These are phyloP conservation scores for Xerocomus nothofagi DNA, from an alignment of 1,284 basidiomycete species.

Conservation along the genomic window DNA sequence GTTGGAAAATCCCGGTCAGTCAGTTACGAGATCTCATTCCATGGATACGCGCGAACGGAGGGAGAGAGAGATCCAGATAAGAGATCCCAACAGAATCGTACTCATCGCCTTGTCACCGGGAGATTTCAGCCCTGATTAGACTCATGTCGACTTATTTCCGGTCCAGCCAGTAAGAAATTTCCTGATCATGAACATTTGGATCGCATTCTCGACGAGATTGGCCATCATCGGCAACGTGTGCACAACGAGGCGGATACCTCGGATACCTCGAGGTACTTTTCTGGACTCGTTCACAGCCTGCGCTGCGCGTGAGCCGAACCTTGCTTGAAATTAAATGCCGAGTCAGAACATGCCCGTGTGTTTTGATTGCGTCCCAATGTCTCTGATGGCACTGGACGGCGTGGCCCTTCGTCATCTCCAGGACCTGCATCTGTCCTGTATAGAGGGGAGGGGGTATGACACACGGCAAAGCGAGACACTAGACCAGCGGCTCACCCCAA, in stretches of 20 bases:
- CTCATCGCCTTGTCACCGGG: constrained; percentile 19
- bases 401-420: constrained; percentile 8
- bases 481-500: constrained; percentile 13
- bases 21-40: constrained; percentile 21
- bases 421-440: not conserved
- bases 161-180: constrained; percentile 17
- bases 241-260: constrained; percentile 30
- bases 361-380: constrained; percentile 4
- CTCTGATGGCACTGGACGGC: constrained; percentile 13
- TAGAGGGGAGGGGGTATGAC: not conserved
- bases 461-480: constrained; percentile 6
- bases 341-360: constrained; percentile 5
- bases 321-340: constrained; percentile 24
- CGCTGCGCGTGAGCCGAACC: constrained; percentile 16
- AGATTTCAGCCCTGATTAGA: constrained; percentile 24
- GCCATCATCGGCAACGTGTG: constrained; percentile 30
- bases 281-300: constrained; percentile 22
- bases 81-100: constrained; percentile 20
- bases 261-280: constrained; percentile 7
- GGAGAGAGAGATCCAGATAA: constrained; percentile 24
- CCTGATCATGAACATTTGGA: constrained; percentile 16
- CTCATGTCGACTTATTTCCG: constrained; percentile 33
- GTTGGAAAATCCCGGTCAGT: constrained; percentile 28
- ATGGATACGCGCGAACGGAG: constrained; percentile 6
- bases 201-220: constrained; percentile 32